A percentile compares a stretch with the other conserved stretches of the same genome.
Conservation (phyloP, 306 rosid genomes). For the Vigna reflexopilosa region DNA sequence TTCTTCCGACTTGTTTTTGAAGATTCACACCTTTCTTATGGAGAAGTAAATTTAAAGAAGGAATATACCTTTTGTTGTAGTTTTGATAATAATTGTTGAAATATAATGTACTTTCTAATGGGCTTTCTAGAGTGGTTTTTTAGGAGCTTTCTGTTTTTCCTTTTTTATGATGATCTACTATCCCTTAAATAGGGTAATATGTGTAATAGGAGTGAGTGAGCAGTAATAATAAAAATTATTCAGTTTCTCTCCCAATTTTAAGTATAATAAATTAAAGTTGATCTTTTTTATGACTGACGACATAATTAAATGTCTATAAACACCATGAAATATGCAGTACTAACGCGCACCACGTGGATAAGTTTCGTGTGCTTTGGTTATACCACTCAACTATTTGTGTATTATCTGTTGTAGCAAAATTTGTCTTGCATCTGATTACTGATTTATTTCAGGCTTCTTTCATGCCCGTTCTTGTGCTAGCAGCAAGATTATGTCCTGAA, state of each 20-base stretch:
- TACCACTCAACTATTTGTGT: slow-evolving; percentile 17
- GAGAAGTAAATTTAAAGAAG: slow-evolving; percentile 33
- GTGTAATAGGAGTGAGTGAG: too few relatives aligned
- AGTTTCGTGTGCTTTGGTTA: slow-evolving; percentile 30
- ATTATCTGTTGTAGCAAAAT: slow-evolving; percentile 29
- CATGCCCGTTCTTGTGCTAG: slow-evolving; percentile 98
- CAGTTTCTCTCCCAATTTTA: too few relatives aligned
- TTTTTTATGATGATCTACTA: too few relatives aligned
- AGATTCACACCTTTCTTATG: slow-evolving; percentile 14
- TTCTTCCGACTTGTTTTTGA: background rate
- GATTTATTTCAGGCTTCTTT: slow-evolving; percentile 80
- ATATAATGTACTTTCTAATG: too few relatives aligned
- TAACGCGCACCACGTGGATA: slow-evolving; percentile 5
- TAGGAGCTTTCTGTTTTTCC: too few relatives aligned
- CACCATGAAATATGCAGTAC: slow-evolving; percentile 15
- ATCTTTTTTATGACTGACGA: slow-evolving; percentile 25
- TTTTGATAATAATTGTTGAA: background rate
- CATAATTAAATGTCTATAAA: slow-evolving; percentile 13
- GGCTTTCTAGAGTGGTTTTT: too few relatives aligned
- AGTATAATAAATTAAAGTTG: background rate
- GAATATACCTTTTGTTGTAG: slow-evolving; percentile 23
- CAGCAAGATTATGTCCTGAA: slow-evolving; percentile 95
- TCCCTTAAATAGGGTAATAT: too few relatives aligned
- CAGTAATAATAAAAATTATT: too few relatives aligned
- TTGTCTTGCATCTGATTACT: slow-evolving; percentile 41